These are phyloP conservation scores for Wickerhamomyces bovis DNA, from an alignment of 805 yeast species.

Conservation along the genomic window DNA sequence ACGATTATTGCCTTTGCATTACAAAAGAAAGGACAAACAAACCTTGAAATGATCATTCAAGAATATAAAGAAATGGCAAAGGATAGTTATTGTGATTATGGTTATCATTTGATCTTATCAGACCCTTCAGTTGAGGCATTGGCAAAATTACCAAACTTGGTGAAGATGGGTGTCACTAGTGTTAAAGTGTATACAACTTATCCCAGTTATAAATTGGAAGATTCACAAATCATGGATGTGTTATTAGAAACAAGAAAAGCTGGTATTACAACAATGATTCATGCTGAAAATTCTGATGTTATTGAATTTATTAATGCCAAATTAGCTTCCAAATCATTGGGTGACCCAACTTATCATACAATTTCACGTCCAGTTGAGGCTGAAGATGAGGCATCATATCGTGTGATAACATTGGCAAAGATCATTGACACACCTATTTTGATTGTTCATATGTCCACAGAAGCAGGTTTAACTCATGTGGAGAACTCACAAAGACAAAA, in stretches of 20 bases:
- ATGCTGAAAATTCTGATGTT: constrained; percentile 46
- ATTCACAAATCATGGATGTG: constrained; percentile 34
- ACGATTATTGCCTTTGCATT: constrained; percentile 42
- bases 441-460: constrained; percentile 44
- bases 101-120: constrained; percentile 39
- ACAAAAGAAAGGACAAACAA: constrained; percentile 30
- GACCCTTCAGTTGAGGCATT: constrained; percentile 28
- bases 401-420: constrained; percentile 39
- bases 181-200: constrained; percentile 38
- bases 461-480: constrained; percentile 35
- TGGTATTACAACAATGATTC: constrained; percentile 43
- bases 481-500: constrained; percentile 35
- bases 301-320: constrained; percentile 36
- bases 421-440: constrained; percentile 40
- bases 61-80: constrained; percentile 28
- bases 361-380: constrained; percentile 38
- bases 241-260: constrained; percentile 33
- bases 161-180: constrained; percentile 19
- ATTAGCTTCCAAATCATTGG: constrained; percentile 30
- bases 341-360: constrained; percentile 40
- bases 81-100: constrained; percentile 40
- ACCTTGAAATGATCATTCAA: constrained; percentile 25
- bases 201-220: constrained; percentile 35
- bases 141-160: constrained; percentile 29
- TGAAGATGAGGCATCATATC: constrained; percentile 45